Base-by-base conservation (phyloP, 768 basidiomycete genomes). In the Boletus barrowsii region DNA sequence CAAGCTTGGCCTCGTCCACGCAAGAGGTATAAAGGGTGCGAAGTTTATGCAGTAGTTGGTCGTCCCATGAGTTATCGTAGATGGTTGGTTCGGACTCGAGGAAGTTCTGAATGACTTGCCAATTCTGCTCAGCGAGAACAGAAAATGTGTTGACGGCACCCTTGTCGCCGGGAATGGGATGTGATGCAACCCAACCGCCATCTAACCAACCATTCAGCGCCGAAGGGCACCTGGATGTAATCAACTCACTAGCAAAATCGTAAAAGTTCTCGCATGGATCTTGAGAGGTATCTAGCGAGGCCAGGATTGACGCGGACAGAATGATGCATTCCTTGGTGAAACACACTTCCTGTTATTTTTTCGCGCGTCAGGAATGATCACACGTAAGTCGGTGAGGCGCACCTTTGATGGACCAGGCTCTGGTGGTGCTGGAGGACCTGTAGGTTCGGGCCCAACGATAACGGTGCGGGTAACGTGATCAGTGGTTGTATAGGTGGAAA, bases 191-290 rank as follows among this genome's bases (percentile, higher is more conserved):
- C 96, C 96, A 99, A 13, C 93, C 93, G 17, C 92, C 91, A 65
- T 87, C 91, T 95, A 50, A 15, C 13, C 30, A 7, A 44, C 39
- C 35, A 37, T 17, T 56, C 18, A 60, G 59, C 20, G 42, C 37
- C 49, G 52, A 40, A 35, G 47, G 35, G 24, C 46, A n/a, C 42
- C 11, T 39, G 10, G 22, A 37, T 18, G 49, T 33, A 32, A 49
- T 35, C 13, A 10, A 84, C 91, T 63, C 64, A 95, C 93, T 95
- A 10, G 94, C 84, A 72, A 86, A 98, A 58, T 87, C 82, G 66
- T 94, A 98, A 69, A 98, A 97, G 71, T 93, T 88, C 61, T 98
- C 90, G 71, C 97, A 99, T 0, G 97, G 97, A 66, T 98, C 93
- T 60, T 88, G 79, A 10, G 83, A 76, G 10, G 79, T 80, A 66